phyloP scores from a whole-genome alignment of 2,329 filamentous ascomycete species.

The Colletotrichum limetticola region DNA sequence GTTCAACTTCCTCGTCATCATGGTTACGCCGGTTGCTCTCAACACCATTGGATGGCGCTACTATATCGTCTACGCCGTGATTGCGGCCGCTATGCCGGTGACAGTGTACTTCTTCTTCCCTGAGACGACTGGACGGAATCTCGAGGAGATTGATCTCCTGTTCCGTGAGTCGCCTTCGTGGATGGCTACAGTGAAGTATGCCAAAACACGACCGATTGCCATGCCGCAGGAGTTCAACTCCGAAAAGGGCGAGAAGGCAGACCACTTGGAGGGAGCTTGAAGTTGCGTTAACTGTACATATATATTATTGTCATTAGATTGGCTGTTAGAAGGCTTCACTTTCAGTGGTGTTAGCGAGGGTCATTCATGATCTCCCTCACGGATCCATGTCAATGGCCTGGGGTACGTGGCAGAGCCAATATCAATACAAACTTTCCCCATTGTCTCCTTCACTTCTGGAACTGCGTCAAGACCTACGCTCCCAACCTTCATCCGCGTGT shows the following conservation, averaged over 20 bases:
- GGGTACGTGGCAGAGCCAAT: too few species aligned
- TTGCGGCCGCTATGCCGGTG: slow-evolving; percentile 55
- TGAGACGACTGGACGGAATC: slow-evolving; percentile 59
- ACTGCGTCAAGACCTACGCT: too few species aligned
- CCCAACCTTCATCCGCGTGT: too few species aligned
- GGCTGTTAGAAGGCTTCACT: too few species aligned
- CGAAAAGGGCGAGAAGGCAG: slow-evolving; percentile 35
- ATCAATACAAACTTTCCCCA: too few species aligned
- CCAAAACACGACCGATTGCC: slow-evolving; percentile 45
- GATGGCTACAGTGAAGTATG: slow-evolving; percentile 48
- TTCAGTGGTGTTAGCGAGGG: too few species aligned
- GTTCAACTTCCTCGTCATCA: slow-evolving; percentile 57
- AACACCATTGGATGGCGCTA: slow-evolving; percentile 61
- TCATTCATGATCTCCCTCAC: too few species aligned
- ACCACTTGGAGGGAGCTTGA: slow-evolving; percentile 20
- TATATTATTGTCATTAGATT: too few species aligned
- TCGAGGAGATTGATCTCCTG: slow-evolving; percentile 57
- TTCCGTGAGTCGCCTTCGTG: slow-evolving; percentile 52
- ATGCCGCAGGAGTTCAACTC: slow-evolving; percentile 43
- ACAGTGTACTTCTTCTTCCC: slow-evolving; percentile 57
- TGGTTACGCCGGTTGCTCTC: slow-evolving; percentile 58
- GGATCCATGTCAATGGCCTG: too few species aligned
- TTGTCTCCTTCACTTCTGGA: too few species aligned
- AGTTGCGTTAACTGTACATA: too few species aligned
- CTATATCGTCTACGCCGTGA: slow-evolving; percentile 60